These are phyloP conservation scores for Paecilomyces sp. DNA, from an alignment of 2,329 filamentous ascomycete species.

Conservation along the genomic window DNA sequence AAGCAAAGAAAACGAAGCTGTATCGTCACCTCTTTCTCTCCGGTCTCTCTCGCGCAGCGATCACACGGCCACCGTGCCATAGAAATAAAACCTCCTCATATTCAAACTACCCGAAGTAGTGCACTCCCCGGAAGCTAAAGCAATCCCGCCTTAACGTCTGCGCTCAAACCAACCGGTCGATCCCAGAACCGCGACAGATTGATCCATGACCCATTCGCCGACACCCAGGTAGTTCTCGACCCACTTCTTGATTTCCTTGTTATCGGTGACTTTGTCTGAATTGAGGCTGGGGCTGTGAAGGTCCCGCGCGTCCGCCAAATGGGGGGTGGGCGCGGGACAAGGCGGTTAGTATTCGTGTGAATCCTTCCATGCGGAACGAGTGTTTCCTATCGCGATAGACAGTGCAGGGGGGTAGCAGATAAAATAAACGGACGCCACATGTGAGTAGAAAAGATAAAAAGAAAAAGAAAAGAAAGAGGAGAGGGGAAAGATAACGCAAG, in stretches of 20 bases:
- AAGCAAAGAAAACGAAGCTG: slow-evolving; percentile 2
- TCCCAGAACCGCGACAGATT: slow-evolving; percentile 85
- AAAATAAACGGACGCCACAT: neutral
- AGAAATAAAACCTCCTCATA: neutral
- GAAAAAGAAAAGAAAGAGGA: neutral
- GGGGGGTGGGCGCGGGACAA: slow-evolving; percentile 19
- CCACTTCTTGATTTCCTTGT: slow-evolving; percentile 78
- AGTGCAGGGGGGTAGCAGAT: neutral
- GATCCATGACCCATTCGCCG: slow-evolving; percentile 97
- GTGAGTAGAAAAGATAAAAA: neutral
- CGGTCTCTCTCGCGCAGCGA: neutral
- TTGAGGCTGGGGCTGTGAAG: slow-evolving; percentile 63
- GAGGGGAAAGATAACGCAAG: neutral
- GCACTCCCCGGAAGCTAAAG: neutral
- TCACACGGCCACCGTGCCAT: neutral
- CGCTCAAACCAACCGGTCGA: slow-evolving; percentile 88
- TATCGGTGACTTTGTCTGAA: slow-evolving; percentile 76
- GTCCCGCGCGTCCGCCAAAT: slow-evolving; percentile 20
- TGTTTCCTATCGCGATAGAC: neutral
- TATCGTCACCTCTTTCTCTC: neutral
- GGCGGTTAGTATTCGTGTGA: slow-evolving; percentile 17
- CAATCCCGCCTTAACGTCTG: slow-evolving; percentile 53
- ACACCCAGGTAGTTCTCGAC: slow-evolving; percentile 89
- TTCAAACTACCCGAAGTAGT: neutral
- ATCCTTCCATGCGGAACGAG: neutral